These are phyloP conservation scores for Ustilago hordei DNA, from an alignment of 1,284 basidiomycete species.

Conservation along the genomic window DNA sequence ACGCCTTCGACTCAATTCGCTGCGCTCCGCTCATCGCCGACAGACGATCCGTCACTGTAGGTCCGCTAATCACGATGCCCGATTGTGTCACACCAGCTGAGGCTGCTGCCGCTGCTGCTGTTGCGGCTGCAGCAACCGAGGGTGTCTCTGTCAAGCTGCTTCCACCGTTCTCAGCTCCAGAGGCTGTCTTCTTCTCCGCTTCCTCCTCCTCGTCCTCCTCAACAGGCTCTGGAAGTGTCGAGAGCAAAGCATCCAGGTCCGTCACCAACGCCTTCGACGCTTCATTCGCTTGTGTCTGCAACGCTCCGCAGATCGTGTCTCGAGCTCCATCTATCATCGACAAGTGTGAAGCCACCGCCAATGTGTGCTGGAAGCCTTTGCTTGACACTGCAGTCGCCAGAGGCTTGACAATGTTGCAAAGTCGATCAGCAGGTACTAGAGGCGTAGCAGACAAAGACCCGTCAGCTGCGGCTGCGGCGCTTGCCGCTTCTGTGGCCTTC, in stretches of 20 bases:
- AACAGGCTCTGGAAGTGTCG: slow-evolving; percentile 53
- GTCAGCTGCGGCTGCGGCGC: slow-evolving; percentile 11
- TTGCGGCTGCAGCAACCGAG: slow-evolving; percentile 26
- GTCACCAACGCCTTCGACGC: slow-evolving; percentile 54
- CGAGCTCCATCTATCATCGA: slow-evolving; percentile 58
- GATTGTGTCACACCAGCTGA: slow-evolving; percentile 36
- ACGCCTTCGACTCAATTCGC: slow-evolving; percentile 59
- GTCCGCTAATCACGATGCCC: slow-evolving; percentile 37
- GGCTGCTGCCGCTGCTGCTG: slow-evolving; percentile 26
- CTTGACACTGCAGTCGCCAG: slow-evolving; percentile 62
- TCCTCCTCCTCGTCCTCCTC: slow-evolving; percentile 52
- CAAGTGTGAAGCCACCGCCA: slow-evolving; percentile 65
- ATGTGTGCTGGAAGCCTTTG: slow-evolving; percentile 68
- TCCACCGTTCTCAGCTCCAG: not conserved
- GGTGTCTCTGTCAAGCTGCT: slow-evolving; percentile 14
- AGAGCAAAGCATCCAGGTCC: slow-evolving; percentile 61
- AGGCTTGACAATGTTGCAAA: slow-evolving; percentile 64
- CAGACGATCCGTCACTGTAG: slow-evolving; percentile 39
- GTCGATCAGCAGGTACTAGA: slow-evolving; percentile 56
- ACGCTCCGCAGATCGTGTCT: slow-evolving; percentile 58
- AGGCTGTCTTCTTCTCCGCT: slow-evolving; percentile 19
- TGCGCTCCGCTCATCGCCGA: slow-evolving; percentile 39
- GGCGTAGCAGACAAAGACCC: slow-evolving; percentile 25
- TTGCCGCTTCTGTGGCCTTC: slow-evolving; percentile 4
- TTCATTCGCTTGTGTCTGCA: slow-evolving; percentile 59